These are phyloP conservation scores for Fusarium concolor DNA, from an alignment of 2,329 filamentous ascomycete species.

Conservation along the genomic window DNA sequence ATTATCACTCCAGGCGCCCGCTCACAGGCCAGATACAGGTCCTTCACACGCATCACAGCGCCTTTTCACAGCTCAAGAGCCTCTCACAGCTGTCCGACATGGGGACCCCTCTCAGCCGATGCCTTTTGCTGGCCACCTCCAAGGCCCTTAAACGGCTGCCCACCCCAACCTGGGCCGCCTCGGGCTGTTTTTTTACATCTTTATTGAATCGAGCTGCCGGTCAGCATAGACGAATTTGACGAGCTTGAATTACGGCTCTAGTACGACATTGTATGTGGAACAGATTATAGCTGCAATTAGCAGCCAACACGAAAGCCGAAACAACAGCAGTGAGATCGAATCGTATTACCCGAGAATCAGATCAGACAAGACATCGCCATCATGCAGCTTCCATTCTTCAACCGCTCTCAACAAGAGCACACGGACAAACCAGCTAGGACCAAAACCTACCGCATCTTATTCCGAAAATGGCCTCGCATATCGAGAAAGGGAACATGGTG, in stretches of 20 bases:
- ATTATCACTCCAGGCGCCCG: constrained; percentile 39
- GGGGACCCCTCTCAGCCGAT: constrained; percentile 22
- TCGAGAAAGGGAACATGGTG: constrained; percentile 67
- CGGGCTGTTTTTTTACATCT: constrained; percentile 11
- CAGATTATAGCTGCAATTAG: constrained; percentile 39
- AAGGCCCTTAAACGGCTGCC: constrained; percentile 46
- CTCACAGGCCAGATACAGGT: constrained; percentile 33
- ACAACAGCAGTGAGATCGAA: neutral
- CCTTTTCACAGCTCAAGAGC: constrained; percentile 29
- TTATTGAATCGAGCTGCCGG: constrained; percentile 29
- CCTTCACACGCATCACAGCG: constrained; percentile 32
- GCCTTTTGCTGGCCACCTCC: constrained; percentile 29
- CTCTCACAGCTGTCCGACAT: constrained; percentile 29
- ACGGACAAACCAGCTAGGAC: constrained; percentile 30
- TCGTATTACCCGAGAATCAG: neutral
- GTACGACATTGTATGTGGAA: constrained; percentile 32
- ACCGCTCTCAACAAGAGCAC: constrained; percentile 20
- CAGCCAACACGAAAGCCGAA: constrained; percentile 27
- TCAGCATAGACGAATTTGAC: constrained; percentile 26
- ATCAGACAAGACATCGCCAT: constrained; percentile 7
- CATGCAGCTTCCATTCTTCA: constrained; percentile 44
- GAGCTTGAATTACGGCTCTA: constrained; percentile 4
- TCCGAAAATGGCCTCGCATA: constrained; percentile 66
- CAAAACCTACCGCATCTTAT: constrained; percentile 65
- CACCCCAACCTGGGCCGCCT: constrained; percentile 35